Percentiles rank a stretch among this genome's conserved stretches.
Evolutionary conservation across 176 grass and related monocot genomes (phyloP).

Genomic region (Chloris gayana): DNA sequence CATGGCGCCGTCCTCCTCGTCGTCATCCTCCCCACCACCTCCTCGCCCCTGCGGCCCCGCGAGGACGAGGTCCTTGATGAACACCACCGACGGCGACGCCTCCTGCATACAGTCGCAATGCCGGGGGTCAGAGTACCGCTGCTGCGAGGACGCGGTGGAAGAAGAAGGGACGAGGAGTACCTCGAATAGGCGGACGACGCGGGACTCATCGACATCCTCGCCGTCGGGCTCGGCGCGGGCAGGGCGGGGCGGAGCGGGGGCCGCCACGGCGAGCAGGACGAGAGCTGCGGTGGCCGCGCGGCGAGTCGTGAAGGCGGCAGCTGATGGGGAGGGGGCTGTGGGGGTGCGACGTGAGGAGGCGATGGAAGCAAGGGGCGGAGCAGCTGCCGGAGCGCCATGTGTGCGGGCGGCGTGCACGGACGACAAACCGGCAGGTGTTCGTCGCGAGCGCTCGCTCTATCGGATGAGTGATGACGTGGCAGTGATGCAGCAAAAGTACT

Average conservation of each 20-base stretch:
- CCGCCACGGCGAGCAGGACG: slow-evolving; percentile 22
- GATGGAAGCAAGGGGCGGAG: slow-evolving; percentile 34
- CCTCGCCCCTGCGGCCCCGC: not conserved
- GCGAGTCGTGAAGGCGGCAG: not conserved
- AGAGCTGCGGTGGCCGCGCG: slow-evolving; percentile 24
- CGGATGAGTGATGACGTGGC: slow-evolving; percentile 26
- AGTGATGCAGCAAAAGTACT: too few species aligned
- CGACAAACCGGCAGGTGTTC: not conserved
- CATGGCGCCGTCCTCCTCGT: slow-evolving; percentile 44
- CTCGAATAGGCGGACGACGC: slow-evolving; percentile 52
- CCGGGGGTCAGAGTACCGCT: not conserved
- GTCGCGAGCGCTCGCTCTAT: slow-evolving; percentile 21
- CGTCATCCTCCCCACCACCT: not conserved
- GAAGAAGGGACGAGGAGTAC: not conserved
- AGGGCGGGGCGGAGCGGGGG: not conserved
- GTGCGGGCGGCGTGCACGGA: not conserved
- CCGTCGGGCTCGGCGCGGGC: slow-evolving; percentile 30
- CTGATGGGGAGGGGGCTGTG: not conserved
- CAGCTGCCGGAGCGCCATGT: slow-evolving; percentile 42
- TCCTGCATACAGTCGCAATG: slow-evolving; percentile 36
- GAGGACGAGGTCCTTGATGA: slow-evolving; percentile 74
- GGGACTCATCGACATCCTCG: slow-evolving; percentile 51
- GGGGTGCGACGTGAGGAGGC: not conserved
- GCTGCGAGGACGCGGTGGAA: accelerated
- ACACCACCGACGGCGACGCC: slow-evolving; percentile 83